Percentiles rank a stretch among this genome's conserved stretches.
These are phyloP conservation scores for Chaetoceros tenuissimus DNA, from an alignment of 108 stramenopile species.

Conservation along the genomic window DNA sequence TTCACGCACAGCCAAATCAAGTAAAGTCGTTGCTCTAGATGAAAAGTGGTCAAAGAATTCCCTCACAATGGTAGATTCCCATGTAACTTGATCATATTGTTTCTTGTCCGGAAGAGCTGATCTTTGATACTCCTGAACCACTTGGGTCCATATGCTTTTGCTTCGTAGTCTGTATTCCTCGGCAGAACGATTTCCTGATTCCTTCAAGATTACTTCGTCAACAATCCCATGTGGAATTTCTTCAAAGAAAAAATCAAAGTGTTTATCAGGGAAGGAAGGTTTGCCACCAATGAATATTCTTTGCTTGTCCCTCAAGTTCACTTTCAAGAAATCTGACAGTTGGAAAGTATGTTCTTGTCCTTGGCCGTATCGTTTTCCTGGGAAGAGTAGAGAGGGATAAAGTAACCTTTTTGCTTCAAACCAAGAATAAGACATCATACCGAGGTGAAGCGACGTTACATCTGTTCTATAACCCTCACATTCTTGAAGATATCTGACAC, in stretches of 20 bases:
- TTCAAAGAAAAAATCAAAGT: constrained; percentile 28
- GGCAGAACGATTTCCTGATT: not conserved
- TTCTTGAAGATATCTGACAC: constrained; percentile 62
- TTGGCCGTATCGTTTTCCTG: constrained; percentile 40
- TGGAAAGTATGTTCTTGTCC: constrained; percentile 38
- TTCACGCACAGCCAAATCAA: constrained; percentile 27
- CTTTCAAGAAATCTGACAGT: constrained; percentile 42
- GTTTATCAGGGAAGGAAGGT: constrained; percentile 36
- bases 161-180: constrained; percentile 17
- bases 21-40: constrained; percentile 33
- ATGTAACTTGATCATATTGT: constrained; percentile 30
- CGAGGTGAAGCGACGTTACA: constrained; percentile 41
- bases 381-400: constrained; percentile 34
- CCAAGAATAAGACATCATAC: constrained; percentile 77
- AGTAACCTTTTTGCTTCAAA: constrained; percentile 40
- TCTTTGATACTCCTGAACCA: constrained; percentile 10
- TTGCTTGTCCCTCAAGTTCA: constrained; percentile 21
- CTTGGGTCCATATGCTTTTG: constrained; percentile 9
- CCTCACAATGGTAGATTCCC: constrained; percentile 46
- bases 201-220: constrained; percentile 15
- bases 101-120: constrained; percentile 11
- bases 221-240: constrained; percentile 51
- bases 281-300: constrained; percentile 54
- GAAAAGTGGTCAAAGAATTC: constrained; percentile 43
- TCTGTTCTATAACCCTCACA: constrained; percentile 61